Base-by-base conservation (phyloP, 805 yeast genomes). In the Wickerhamiella siamensis region DNA sequence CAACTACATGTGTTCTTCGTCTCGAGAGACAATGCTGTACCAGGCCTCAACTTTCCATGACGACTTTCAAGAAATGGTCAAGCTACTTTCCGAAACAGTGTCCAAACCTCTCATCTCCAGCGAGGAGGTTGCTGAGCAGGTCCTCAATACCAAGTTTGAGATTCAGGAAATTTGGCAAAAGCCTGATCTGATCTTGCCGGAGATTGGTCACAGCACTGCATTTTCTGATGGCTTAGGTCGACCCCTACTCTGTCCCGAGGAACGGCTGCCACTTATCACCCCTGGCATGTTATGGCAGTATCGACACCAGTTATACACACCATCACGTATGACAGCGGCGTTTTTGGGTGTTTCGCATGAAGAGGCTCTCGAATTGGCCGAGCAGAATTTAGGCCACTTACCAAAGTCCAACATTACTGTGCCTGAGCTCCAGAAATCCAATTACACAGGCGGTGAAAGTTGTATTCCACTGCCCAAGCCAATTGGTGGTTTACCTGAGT, bases 1-100 rank as follows among this genome's bases (percentile, higher is more conserved):
- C 12, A 88, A 86, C 59, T 86, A 81, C 61, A 87, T 83, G 75
- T 82, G 94, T 55, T 79, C 94, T 1, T 80, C 95, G 0, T 82
- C 93, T 5, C 71, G 98, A 55, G 98, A 91, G 60, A 73, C 93
- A 3, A 70, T 88, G 66, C 74, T 88, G 64, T 91, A 91, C 60
- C 97, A 91, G 61, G 93, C 96, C 1, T 79, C 94, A 2, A 94
- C 86, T 1, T 88, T 91, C 70, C 87, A 87, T 57, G 69, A 70
- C 36, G 95, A 87, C 55, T 77, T 80, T 8, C 88, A 75, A 32
- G 66, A 69, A 49, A 84, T 91, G 94, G 74, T 82, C 48, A 71
- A 71, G 36, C 66, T 83, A 36, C 65, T 91, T 51, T 64, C 83
- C 20, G 87, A 86, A 49, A 83, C 96, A 0, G 79, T 88, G 3